These are phyloP conservation scores for Eimeria praecox DNA, from an alignment of 169 alveolate species.

Conservation along the genomic window DNA sequence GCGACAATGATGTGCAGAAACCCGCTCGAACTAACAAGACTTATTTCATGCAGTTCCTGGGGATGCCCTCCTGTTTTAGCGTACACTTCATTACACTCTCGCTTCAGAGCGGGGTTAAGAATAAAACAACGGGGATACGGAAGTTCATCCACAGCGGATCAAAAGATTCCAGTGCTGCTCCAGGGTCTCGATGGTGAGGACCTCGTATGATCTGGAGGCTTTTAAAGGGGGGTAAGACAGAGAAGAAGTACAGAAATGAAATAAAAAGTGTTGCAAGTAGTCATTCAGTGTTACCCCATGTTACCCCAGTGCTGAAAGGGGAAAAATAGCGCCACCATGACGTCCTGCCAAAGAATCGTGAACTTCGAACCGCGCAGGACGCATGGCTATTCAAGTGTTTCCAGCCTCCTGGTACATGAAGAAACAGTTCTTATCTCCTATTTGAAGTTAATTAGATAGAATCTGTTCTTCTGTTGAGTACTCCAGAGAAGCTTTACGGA, in stretches of 20 bases:
- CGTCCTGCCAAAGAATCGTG: neutral
- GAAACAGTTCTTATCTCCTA: neutral
- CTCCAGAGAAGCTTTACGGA: neutral
- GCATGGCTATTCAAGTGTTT: neutral
- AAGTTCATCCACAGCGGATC: neutral
- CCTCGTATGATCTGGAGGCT: neutral
- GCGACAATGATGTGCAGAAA: neutral
- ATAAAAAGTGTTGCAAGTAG: neutral
- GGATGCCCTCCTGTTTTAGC: neutral
- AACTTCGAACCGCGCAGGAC: neutral
- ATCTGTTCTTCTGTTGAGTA: neutral
- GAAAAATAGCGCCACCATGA: neutral
- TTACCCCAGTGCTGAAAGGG: neutral
- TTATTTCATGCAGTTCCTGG: neutral
- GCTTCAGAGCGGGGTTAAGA: neutral
- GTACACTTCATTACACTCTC: neutral
- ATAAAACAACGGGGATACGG: neutral
- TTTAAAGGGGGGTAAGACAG: neutral
- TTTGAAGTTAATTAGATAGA: neutral
- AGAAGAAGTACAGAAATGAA: neutral
- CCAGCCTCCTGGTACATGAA: neutral
- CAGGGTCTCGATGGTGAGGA: neutral
- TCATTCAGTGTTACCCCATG: neutral
- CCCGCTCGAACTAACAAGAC: neutral
- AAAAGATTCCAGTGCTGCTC: neutral